phyloP scores from a whole-genome alignment of 1,284 basidiomycete species.

The Irpex sp. region DNA sequence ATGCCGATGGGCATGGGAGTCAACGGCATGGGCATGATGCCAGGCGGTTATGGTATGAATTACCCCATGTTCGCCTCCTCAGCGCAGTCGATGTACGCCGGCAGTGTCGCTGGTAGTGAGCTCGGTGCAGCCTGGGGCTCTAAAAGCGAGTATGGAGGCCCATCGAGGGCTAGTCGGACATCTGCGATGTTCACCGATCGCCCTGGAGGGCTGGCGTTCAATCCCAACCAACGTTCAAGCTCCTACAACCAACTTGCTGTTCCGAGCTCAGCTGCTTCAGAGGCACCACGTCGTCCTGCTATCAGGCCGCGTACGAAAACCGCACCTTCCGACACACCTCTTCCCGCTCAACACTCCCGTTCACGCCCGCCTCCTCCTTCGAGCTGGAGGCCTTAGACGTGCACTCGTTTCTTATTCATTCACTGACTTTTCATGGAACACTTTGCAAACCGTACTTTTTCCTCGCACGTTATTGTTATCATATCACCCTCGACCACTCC shows the following conservation, averaged over 20 bases:
- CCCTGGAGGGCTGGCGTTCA: conserved; percentile 20
- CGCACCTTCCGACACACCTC: conserved; percentile 41
- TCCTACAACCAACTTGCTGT: conserved; percentile 20
- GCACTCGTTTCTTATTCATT: not conserved
- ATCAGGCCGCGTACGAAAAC: conserved; percentile 49
- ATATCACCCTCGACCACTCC: not conserved
- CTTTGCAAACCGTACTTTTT: not conserved
- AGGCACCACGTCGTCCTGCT: conserved; percentile 1
- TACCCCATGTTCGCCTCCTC: conserved; percentile 44
- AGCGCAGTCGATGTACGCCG: conserved; percentile 54
- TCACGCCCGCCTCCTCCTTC: conserved; percentile 48
- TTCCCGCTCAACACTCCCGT: conserved; percentile 16
- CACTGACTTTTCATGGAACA: not conserved
- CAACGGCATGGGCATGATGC: conserved; percentile 15
- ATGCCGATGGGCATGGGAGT: conserved; percentile 12
- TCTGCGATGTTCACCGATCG: conserved; percentile 19
- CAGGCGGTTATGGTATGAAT: conserved; percentile 21
- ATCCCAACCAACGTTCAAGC: conserved; percentile 19
- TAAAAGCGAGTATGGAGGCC: conserved; percentile 65
- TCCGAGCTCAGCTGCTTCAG: conserved; percentile 8
- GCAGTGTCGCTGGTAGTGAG: conserved; percentile 47
- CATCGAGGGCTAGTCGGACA: conserved; percentile 22
- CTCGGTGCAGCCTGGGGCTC: conserved; percentile 58
- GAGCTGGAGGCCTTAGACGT: conserved; percentile 45
- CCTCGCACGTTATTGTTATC: not conserved